phyloP scores from a whole-genome alignment of 805 yeast species.

The Saturnispora mendoncae region DNA sequence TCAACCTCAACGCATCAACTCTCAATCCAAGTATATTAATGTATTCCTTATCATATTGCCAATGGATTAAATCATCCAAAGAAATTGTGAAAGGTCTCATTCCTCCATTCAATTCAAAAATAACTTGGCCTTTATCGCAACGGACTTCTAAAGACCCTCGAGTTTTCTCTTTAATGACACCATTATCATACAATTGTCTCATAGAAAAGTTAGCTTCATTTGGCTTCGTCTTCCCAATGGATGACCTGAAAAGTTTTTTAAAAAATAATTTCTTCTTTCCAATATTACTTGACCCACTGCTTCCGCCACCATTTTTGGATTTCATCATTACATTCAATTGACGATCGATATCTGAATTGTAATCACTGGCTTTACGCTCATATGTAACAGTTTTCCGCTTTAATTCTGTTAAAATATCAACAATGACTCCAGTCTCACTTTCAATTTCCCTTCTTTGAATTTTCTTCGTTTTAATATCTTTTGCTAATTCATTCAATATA shows the following conservation, averaged over 20 bases:
- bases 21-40: neutral
- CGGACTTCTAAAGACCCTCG: slow-evolving; percentile 53
- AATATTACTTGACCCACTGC: slow-evolving; percentile 14
- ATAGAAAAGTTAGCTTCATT: slow-evolving; percentile 1
- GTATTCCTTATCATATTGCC: slow-evolving; percentile 24
- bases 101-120: slow-evolving; percentile 46
- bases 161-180: slow-evolving; percentile 5
- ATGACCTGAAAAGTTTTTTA: slow-evolving; percentile 33
- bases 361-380: slow-evolving; percentile 36
- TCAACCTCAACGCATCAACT: slow-evolving; percentile 2
- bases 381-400: slow-evolving; percentile 38
- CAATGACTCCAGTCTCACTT: slow-evolving; percentile 34
- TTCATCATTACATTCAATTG: slow-evolving; percentile 23
- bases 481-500: slow-evolving; percentile 72
- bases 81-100: slow-evolving; percentile 34
- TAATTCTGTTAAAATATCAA: slow-evolving; percentile 36
- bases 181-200: slow-evolving; percentile 9
- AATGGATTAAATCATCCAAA: slow-evolving; percentile 54
- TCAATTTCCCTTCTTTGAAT: slow-evolving; percentile 35
- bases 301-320: neutral
- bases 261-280: slow-evolving; percentile 28
- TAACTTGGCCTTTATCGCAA: slow-evolving; percentile 65
- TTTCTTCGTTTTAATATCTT: slow-evolving; percentile 53
- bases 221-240: slow-evolving; percentile 6
- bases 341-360: slow-evolving; percentile 38